Evolutionary conservation across 2,329 filamentous ascomycete species (phyloP).

Genomic region (Monilinia fructicola): DNA sequence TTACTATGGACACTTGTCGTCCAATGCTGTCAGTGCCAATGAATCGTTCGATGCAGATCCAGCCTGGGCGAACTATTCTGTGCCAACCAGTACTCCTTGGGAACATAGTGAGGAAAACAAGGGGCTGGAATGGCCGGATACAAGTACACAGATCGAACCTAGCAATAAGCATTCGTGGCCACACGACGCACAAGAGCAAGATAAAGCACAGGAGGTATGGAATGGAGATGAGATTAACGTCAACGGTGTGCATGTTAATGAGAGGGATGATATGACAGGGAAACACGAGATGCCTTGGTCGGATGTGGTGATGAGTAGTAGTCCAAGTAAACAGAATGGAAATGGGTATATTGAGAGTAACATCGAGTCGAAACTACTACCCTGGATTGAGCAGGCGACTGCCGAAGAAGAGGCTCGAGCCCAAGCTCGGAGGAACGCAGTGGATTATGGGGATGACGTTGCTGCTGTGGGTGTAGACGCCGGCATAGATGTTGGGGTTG

Average conservation of each 20-base stretch:
- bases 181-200: background rate
- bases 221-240: constrained; percentile 5
- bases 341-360: constrained; percentile 20
- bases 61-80: constrained; percentile 10
- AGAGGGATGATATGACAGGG: background rate
- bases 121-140: constrained; percentile 18
- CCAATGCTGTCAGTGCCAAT: background rate
- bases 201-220: constrained; percentile 5
- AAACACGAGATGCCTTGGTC: constrained; percentile 18
- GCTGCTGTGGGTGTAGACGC: background rate
- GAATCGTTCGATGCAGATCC: constrained; percentile 15
- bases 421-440: constrained; percentile 16
- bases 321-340: constrained; percentile 13
- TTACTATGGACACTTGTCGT: constrained; percentile 10
- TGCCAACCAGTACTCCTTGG: background rate
- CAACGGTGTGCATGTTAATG: background rate
- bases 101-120: constrained; percentile 11
- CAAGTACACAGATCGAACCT: constrained; percentile 2
- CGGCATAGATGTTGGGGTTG: background rate
- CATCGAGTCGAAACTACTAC: constrained; percentile 20
- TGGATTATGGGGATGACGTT: constrained; percentile 3
- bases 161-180: constrained; percentile 3
- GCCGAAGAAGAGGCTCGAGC: constrained; percentile 21
- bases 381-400: constrained; percentile 22
- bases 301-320: constrained; percentile 15